Conservation (phyloP, 2,329 filamentous ascomycete species). For the Penicillium sp. region DNA sequence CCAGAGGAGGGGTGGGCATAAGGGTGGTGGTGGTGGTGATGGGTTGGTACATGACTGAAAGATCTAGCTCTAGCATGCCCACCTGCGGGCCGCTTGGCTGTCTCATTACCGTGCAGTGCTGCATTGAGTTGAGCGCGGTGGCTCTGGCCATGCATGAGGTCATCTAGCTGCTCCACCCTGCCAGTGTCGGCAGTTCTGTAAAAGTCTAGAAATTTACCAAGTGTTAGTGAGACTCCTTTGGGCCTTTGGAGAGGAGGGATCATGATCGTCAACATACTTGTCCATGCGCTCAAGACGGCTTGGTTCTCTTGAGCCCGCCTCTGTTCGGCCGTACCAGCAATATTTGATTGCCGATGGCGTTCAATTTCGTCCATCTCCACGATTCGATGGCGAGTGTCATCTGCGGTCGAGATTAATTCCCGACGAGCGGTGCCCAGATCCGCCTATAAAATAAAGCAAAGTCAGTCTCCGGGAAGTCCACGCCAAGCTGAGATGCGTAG, state of each 20-base stretch:
- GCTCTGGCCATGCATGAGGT: slow-evolving; percentile 43
- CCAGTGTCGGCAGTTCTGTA: slow-evolving; percentile 35
- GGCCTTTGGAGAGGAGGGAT: not conserved
- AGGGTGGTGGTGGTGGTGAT: not conserved
- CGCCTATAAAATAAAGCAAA: slow-evolving; percentile 29
- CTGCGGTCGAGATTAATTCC: slow-evolving; percentile 42
- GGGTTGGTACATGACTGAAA: not conserved
- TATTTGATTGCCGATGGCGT: slow-evolving; percentile 34
- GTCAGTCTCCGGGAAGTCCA: slow-evolving; percentile 1
- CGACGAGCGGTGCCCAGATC: slow-evolving; percentile 45
- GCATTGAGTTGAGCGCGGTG: slow-evolving; percentile 40
- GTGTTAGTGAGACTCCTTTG: slow-evolving; percentile 14
- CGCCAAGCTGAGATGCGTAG: slow-evolving; percentile 1
- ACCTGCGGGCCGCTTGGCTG: slow-evolving; percentile 16
- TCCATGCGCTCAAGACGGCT: slow-evolving; percentile 34
- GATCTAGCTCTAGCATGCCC: not conserved
- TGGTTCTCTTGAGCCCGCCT: slow-evolving; percentile 4
- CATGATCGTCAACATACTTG: slow-evolving; percentile 31
- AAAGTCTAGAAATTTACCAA: slow-evolving; percentile 33
- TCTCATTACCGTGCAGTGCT: slow-evolving; percentile 24
- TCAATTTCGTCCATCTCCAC: slow-evolving; percentile 34
- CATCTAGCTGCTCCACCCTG: slow-evolving; percentile 36
- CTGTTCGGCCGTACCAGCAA: slow-evolving; percentile 32
- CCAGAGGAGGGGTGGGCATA: slow-evolving; percentile 10
- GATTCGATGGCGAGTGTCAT: slow-evolving; percentile 22